Evolutionary conservation across 164 flowering plant species (phyloP).

Genomic region (Warburgia ugandensis): DNA sequence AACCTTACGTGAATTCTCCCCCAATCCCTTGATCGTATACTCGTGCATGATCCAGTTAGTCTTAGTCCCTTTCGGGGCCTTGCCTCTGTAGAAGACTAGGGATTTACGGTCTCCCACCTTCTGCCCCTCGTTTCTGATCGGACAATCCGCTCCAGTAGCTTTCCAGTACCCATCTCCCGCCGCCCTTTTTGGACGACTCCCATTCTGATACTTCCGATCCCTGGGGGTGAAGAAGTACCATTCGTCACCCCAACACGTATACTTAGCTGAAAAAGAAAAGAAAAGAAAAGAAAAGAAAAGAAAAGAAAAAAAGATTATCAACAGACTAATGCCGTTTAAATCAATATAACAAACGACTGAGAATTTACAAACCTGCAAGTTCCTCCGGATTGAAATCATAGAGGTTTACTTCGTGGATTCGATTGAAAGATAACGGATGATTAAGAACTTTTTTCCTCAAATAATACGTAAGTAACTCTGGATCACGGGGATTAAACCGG

Average conservation of each 20-base stretch:
- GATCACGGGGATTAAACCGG: too few species aligned
- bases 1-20: background rate
- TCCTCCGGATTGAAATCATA: too few species aligned
- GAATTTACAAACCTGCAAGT: too few species aligned
- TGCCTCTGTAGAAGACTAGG: conserved; percentile 6
- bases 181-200: background rate
- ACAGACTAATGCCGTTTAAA: too few species aligned
- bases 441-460: too few species aligned
- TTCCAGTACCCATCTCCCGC: conserved; percentile 9
- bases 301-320: too few species aligned
- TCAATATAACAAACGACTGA: too few species aligned
- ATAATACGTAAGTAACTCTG: too few species aligned
- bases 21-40: background rate
- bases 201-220: conserved; percentile 2
- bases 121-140: background rate
- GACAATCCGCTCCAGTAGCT: conserved; percentile 6
- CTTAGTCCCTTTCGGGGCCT: conserved; percentile 3
- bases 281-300: too few species aligned
- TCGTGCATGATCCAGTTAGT: conserved; percentile 12
- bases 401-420: too few species aligned
- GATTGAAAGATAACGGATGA: too few species aligned
- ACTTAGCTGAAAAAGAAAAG: background rate
- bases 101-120: background rate
- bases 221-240: conserved; percentile 9
- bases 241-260: background rate